Conservation (phyloP, 129 eudicot genomes). For the Helichrysum umbraculigerum region DNA sequence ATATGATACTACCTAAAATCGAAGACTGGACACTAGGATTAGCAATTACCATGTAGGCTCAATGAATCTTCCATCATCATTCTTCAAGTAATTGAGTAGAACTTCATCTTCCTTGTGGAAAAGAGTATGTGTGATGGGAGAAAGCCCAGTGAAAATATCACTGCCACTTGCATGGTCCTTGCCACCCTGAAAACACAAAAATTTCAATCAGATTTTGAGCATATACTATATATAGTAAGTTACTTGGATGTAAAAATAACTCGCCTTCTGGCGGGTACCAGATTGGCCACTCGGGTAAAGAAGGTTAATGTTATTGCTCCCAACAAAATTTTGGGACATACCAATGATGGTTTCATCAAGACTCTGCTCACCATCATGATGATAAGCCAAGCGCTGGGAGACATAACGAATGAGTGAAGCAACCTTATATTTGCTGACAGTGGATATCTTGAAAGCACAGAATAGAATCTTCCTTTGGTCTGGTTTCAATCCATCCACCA, state of each 20-base stretch:
- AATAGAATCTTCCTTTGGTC: conserved; percentile 92
- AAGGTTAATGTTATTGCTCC: conserved; percentile 81
- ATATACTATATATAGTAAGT: too few relatives aligned
- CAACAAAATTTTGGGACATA: conserved; percentile 88
- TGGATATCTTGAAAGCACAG: conserved; percentile 77
- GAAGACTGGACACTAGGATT: not conserved
- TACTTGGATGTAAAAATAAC: not conserved
- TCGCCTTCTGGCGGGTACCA: conserved; percentile 82
- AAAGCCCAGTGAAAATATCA: conserved; percentile 66
- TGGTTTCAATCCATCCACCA: conserved; percentile 93
- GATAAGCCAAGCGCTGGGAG: conserved; percentile 76
- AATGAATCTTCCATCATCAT: conserved; percentile 85
- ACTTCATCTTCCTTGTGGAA: conserved; percentile 82
- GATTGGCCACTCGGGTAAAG: conserved; percentile 78
- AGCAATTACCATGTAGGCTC: conserved; percentile 76
- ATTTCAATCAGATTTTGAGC: too few relatives aligned
- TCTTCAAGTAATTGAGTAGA: conserved; percentile 58
- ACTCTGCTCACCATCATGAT: conserved; percentile 90
- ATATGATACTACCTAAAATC: not conserved
- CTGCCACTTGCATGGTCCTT: conserved; percentile 97
- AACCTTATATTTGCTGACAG: conserved; percentile 71
- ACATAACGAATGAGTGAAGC: conserved; percentile 86
- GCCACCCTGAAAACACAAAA: conserved; percentile 63
- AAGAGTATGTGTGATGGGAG: conserved; percentile 59
- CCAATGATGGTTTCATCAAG: conserved; percentile 80